Conservation (phyloP, 805 yeast species). For the Kregervanrija fluxuum region DNA sequence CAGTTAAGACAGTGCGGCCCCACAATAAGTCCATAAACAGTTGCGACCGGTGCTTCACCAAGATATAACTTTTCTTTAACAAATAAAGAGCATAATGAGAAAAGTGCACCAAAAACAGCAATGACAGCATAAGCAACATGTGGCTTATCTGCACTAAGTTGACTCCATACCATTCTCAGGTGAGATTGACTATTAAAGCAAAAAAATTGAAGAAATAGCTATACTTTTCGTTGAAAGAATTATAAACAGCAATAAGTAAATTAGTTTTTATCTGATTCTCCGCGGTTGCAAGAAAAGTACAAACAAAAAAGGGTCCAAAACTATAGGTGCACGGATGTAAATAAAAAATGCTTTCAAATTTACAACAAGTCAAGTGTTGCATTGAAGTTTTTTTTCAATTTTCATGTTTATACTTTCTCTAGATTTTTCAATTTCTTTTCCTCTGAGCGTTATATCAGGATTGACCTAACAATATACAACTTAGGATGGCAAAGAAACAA, state of each 20-base stretch:
- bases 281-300: no score
- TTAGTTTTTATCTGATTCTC: no score
- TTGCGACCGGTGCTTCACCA: constrained; percentile 63
- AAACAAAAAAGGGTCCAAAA: no score
- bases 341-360: not conserved
- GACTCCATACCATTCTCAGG: constrained; percentile 26
- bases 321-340: not conserved
- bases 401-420: not conserved
- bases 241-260: no score
- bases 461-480: not conserved
- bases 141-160: constrained; percentile 25
- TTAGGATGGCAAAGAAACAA: constrained; percentile 14
- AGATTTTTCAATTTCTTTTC: not conserved
- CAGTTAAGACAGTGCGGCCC: constrained; percentile 55
- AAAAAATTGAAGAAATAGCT: no score
- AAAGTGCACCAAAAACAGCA: constrained; percentile 52
- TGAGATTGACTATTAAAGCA: no score
- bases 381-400: not conserved
- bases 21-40: constrained; percentile 52
- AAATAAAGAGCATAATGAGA: constrained; percentile 51
- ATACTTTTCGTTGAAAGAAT: no score
- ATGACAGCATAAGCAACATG: constrained; percentile 47
- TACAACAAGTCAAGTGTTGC: not conserved
- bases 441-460: not conserved
- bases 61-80: constrained; percentile 53